Evolutionary conservation across 129 eudicot species (phyloP).

Genomic region (Flaveria trinervia): DNA sequence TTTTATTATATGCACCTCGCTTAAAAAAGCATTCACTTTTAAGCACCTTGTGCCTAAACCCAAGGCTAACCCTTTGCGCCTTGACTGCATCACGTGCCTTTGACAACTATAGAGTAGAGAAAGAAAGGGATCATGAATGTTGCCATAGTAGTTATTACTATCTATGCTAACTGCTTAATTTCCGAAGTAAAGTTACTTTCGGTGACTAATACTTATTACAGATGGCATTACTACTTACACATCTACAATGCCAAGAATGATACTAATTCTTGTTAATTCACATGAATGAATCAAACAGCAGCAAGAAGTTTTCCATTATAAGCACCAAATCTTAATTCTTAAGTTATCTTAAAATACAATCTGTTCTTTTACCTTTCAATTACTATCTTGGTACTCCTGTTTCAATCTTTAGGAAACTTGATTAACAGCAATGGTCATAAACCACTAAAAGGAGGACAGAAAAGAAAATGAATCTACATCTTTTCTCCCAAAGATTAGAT

Average conservation of each 20-base stretch:
- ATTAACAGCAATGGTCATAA: too few species aligned
- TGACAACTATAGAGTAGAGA: not conserved
- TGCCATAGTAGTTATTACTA: slow-evolving; percentile 2
- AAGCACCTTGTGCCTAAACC: too few species aligned
- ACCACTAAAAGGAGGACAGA: too few species aligned
- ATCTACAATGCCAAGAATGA: not conserved
- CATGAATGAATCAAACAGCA: slow-evolving; percentile 4
- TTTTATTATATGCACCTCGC: too few species aligned
- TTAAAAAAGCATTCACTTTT: too few species aligned
- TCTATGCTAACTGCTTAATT: slow-evolving; percentile 7
- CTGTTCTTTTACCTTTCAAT: not conserved
- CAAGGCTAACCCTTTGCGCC: too few species aligned
- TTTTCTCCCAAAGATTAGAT: not conserved
- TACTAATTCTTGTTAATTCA: slow-evolving; percentile 9
- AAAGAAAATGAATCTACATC: too few species aligned
- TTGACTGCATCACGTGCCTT: too few species aligned
- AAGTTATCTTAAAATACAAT: slow-evolving; percentile 8
- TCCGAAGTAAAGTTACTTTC: not conserved
- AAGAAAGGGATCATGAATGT: slow-evolving; percentile 17
- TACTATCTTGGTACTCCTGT: not conserved
- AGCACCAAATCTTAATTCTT: slow-evolving; percentile 4
- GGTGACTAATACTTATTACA: slow-evolving; percentile 1
- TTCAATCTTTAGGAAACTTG: not conserved
- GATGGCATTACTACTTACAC: not conserved
- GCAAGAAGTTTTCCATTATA: not conserved